Conservation (phyloP, 352 stramenopile species). For the Thalassiosira mediterranea region DNA sequence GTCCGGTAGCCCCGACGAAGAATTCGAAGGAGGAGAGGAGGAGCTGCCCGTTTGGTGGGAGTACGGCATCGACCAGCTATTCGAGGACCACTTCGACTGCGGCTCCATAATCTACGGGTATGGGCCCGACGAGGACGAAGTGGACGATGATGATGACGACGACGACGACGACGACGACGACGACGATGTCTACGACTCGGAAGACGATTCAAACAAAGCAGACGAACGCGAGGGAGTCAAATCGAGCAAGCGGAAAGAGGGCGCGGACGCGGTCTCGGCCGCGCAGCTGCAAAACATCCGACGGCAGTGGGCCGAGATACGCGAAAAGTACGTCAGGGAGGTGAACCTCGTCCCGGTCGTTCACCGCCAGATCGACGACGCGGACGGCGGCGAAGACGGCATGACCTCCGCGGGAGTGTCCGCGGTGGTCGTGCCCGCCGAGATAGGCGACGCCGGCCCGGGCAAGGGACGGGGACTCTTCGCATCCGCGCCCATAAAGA, state of each 20-base stretch:
- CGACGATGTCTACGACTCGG: background rate
- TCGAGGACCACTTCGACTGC: slow-evolving; percentile 26
- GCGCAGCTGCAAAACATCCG: slow-evolving; percentile 6
- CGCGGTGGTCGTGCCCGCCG: background rate
- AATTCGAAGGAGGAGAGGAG: slow-evolving; percentile 3
- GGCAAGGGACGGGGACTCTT: slow-evolving; percentile 40
- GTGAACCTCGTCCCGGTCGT: slow-evolving; percentile 26
- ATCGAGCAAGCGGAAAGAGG: too few relatives aligned
- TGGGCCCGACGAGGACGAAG: background rate
- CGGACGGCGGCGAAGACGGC: too few relatives aligned
- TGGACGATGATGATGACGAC: background rate
- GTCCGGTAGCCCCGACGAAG: background rate
- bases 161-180: background rate
- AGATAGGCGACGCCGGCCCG: slow-evolving; percentile 32
- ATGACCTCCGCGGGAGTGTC: background rate
- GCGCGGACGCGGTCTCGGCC: slow-evolving; percentile 2
- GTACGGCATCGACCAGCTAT: slow-evolving; percentile 23
- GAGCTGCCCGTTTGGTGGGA: slow-evolving; percentile 23
- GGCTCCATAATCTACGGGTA: slow-evolving; percentile 9
- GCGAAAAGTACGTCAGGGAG: slow-evolving; percentile 32
- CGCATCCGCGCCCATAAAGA: slow-evolving; percentile 26
- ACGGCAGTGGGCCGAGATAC: slow-evolving; percentile 6
- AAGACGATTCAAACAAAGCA: background rate
- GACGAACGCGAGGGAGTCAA: too few relatives aligned
- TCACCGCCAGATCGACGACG: background rate